Evolutionary conservation across 306 rosid species (phyloP), one percentile per base, ranked within the genome.

Genomic region (Trifolium pratense): DNA sequence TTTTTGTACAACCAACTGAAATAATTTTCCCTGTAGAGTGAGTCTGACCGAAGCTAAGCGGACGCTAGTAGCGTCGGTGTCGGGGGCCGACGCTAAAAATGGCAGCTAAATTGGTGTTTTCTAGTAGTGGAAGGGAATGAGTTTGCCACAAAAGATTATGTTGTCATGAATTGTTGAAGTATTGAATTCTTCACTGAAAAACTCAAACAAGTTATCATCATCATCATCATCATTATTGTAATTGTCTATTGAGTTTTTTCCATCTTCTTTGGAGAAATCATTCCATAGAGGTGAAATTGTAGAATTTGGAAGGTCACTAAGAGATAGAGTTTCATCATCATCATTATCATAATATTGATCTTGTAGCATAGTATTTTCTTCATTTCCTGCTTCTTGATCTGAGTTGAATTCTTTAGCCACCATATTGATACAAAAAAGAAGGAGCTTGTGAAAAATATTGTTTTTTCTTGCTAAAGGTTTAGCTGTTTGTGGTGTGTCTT

Each of bases 81-180:
- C n/a, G n/a, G n/a, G n/a, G n/a, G n/a, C n/a, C n/a, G n/a, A n/a
- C n/a, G n/a, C n/a, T n/a, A n/a, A n/a, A n/a, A n/a, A n/a, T n/a
- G n/a, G n/a, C n/a, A n/a, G n/a, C n/a, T n/a, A n/a, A n/a, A n/a
- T n/a, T n/a, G n/a, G n/a, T n/a, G n/a, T n/a, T n/a, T n/a, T n/a
- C n/a, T n/a, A n/a, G n/a, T n/a, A n/a, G n/a, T n/a, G n/a, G n/a
- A 71, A 80, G 16, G 90, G 86, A 34, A 93, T 93, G 76, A 89
- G 80, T 69, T 89, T 93, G 4, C 98, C 98, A 8, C 98, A 93
- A 45, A 93, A 93, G 80, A 93, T 80, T 36, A 93, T 83, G 61
- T 84, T 73, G 14, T 78, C 83, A 2, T 80, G 62, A 2, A 57
- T 43, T 8, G 81, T 4, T 18, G 96, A 39, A 40, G 87, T 70